Conservation (phyloP, 129 eudicot genomes). For the Flaveria brownii region DNA sequence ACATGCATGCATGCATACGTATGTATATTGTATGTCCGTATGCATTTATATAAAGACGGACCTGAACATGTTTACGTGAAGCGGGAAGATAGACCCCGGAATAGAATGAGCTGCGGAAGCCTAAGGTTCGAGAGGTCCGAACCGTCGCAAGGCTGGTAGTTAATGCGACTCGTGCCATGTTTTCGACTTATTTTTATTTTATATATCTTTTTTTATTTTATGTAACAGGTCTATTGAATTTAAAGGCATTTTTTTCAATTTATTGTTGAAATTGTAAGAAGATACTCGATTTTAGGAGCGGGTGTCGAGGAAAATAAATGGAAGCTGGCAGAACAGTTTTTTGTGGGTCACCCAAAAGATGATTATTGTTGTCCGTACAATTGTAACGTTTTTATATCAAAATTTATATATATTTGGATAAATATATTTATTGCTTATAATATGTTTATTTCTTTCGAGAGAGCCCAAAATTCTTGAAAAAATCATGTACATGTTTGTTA, state of each 20-base stretch:
- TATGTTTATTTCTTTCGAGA: no score
- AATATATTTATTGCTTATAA: no score
- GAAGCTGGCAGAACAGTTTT: neutral
- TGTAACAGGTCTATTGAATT: neutral
- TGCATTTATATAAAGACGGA: neutral
- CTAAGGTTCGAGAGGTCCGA: slow-evolving; percentile 26
- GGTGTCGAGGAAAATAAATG: neutral
- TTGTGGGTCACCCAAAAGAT: no score
- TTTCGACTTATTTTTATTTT: neutral
- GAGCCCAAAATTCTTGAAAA: no score
- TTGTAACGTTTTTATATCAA: no score
- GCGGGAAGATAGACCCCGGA: slow-evolving; percentile 23
- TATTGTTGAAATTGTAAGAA: slow-evolving; percentile 15
- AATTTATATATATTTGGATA: no score
- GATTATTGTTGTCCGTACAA: no score
- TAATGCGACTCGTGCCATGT: slow-evolving; percentile 43
- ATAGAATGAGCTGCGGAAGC: slow-evolving; percentile 8
- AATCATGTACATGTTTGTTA: no score
- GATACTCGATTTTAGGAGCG: slow-evolving; percentile 8
- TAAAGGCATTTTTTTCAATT: slow-evolving; percentile 1
- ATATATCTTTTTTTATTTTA: neutral
- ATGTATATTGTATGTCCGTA: neutral
- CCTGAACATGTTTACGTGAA: slow-evolving; percentile 34
- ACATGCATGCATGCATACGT: neutral
- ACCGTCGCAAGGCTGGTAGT: slow-evolving; percentile 30